A percentile compares a stretch with the other conserved stretches of the same genome.
These are phyloP conservation scores for Cryptosporidium ryanae DNA, from an alignment of 169 alveolate genomes.

Conservation along the genomic window DNA sequence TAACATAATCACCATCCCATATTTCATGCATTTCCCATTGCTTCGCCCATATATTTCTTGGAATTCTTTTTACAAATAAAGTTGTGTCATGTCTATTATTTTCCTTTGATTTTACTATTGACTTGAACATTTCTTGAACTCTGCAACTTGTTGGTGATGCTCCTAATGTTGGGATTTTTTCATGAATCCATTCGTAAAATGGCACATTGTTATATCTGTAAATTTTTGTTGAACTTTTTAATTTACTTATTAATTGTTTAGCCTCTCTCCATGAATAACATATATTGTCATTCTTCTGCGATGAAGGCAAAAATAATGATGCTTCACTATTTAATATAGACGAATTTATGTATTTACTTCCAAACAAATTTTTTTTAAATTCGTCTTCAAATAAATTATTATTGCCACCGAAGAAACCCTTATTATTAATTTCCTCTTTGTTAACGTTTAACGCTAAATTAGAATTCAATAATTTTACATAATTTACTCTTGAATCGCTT, in stretches of 20 bases:
- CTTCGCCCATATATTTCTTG: constrained; percentile 81
- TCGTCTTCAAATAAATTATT: neutral
- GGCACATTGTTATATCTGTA: constrained; percentile 76
- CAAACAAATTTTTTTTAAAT: constrained; percentile 1
- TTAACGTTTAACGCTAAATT: neutral
- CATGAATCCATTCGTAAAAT: constrained; percentile 77
- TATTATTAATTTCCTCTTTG: neutral
- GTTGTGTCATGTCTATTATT: neutral
- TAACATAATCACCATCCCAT: constrained; percentile 82
- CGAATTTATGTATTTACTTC: constrained; percentile 3
- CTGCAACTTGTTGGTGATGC: constrained; percentile 81
- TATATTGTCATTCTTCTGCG: constrained; percentile 15
- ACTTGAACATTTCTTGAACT: constrained; percentile 80
- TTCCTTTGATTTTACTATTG: constrained; percentile 8
- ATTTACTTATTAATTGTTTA: constrained; percentile 38
- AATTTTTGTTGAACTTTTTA: constrained; percentile 21
- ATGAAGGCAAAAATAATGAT: neutral
- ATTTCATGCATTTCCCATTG: constrained; percentile 80
- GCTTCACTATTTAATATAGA: neutral
- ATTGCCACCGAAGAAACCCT: neutral
- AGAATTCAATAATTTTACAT: neutral
- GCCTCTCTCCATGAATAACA: constrained; percentile 70
- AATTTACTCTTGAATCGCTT: neutral
- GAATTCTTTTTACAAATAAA: constrained; percentile 81
- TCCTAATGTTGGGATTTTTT: constrained; percentile 80